Conservation (phyloP, 768 basidiomycete genomes). For the Tulasnella sp. region DNA sequence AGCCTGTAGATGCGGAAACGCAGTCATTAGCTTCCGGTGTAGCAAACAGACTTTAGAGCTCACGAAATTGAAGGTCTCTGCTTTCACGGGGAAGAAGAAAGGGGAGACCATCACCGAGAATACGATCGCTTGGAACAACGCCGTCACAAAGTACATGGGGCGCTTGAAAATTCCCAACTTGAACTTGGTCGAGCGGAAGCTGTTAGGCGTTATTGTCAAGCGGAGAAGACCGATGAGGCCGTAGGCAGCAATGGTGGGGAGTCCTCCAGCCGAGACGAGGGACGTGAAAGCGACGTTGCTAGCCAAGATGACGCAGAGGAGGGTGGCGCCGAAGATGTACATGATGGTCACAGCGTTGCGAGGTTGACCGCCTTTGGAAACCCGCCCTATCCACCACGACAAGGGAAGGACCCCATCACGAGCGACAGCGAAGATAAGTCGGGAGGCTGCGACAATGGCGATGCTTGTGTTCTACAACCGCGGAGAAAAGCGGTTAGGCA, state of each 20-base stretch:
- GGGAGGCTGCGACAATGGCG: slow-evolving; percentile 81
- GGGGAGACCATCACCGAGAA: slow-evolving; percentile 81
- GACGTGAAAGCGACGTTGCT: slow-evolving; percentile 91
- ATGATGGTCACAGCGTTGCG: slow-evolving; percentile 84
- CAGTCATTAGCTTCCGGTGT: background rate
- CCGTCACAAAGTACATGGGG: slow-evolving; percentile 64
- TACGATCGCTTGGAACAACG: slow-evolving; percentile 67
- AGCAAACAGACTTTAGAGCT: slow-evolving; percentile 36
- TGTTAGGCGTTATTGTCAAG: slow-evolving; percentile 69
- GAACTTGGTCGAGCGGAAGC: slow-evolving; percentile 71
- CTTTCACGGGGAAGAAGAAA: slow-evolving; percentile 77
- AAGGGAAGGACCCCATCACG: slow-evolving; percentile 87
- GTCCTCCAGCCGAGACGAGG: slow-evolving; percentile 76
- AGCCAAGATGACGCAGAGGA: slow-evolving; percentile 86
- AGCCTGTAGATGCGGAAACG: slow-evolving; percentile 45
- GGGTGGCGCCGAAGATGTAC: slow-evolving; percentile 63
- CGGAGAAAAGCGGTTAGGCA: background rate
- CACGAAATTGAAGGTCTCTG: slow-evolving; percentile 80
- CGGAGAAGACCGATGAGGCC: slow-evolving; percentile 74
- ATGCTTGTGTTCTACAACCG: slow-evolving; percentile 75
- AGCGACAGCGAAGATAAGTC: slow-evolving; percentile 89
- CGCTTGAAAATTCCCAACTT: slow-evolving; percentile 61
- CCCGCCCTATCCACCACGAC: slow-evolving; percentile 75
- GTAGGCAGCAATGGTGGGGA: slow-evolving; percentile 86
- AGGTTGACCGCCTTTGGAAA: slow-evolving; percentile 69